Evolutionary conservation across 441 rosid genomes (phyloP), one percentile per base, ranked within the genome.

Genomic region (Brassica hybrid): DNA sequence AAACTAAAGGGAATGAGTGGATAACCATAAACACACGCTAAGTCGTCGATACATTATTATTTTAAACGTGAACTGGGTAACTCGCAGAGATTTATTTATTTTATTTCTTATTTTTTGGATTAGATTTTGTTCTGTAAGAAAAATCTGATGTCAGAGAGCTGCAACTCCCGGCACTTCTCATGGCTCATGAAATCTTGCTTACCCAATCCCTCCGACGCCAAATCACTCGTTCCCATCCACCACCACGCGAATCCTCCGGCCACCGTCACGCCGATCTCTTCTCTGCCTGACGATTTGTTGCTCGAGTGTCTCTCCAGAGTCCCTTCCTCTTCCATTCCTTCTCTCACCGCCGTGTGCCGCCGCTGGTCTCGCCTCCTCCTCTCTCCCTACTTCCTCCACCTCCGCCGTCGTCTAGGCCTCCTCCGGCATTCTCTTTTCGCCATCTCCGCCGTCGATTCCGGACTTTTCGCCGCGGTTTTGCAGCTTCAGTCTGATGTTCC

Each of bases 111-210:
- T 11, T 72, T 41, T 72, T 38, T 17, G 63, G 12, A 64, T 65
- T 45, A 78, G 67, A 79, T 30, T 69, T 75, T 16, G 14, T 59
- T 54, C 12, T 64, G 59, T 17, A 57, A 25, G 19, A 48, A 9
- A 58, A 60, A 60, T 67, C 27, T 50, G 21, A 88, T 89, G 93
- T 79, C 94, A 48, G 95, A 90, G 65, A 87, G 73, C 85, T 93
- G 96, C 90, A 90, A 88, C 79, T 90, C 97, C 72, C 91, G 96
- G 62, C 96, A 88, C 81, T 93, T 93, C 85, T 88, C 98, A 81
- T 90, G 98, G 94, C 90, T 93, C 7, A 84, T 91, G 89, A 93
- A 91, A 80, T 90, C 97, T 6, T 93, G 98, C 75, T 81, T 89
- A 75, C 98, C 98, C 0, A 89, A 81, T 79, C 92, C 87, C n/a